Percentiles rank a stretch among this genome's conserved stretches.
Evolutionary conservation across 2,329 filamentous ascomycete genomes (phyloP).

Genomic region (Chaetomium olivaceum): DNA sequence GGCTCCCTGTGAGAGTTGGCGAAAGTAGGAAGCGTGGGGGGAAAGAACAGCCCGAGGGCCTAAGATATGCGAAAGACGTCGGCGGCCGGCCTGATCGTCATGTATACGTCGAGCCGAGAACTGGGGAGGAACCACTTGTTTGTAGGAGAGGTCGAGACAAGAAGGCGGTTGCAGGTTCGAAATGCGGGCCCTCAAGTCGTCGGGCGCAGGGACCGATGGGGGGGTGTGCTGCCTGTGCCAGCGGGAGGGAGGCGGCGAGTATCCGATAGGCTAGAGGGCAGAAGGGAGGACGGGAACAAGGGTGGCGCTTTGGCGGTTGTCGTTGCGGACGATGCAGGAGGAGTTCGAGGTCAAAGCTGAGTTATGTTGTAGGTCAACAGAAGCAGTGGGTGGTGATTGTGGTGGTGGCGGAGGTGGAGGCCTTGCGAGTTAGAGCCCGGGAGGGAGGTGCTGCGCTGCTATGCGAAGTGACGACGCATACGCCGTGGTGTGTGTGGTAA

Average conservation of each 20-base stretch:
- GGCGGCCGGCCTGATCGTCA: conserved; percentile 35
- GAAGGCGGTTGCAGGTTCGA: conserved; percentile 9
- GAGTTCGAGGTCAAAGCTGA: conserved; percentile 5
- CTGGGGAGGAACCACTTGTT: conserved; percentile 13
- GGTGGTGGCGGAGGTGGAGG: not conserved
- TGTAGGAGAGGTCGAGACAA: conserved; percentile 24
- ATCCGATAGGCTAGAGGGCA: conserved; percentile 31
- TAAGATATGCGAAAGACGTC: conserved; percentile 35
- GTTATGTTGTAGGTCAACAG: not conserved
- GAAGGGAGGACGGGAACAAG: conserved; percentile 7
- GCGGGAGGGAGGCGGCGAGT: conserved; percentile 30
- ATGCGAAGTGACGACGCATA: conserved; percentile 4
- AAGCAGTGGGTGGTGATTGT: no score
- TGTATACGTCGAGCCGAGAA: conserved; percentile 34
- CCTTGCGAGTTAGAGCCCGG: not conserved
- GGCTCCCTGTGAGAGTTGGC: conserved; percentile 34
- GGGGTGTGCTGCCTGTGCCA: conserved; percentile 28
- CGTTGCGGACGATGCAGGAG: conserved; percentile 3
- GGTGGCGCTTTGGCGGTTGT: conserved; percentile 11
- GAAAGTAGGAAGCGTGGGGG: conserved; percentile 33
- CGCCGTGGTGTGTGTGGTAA: not conserved
- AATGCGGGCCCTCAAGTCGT: conserved; percentile 9
- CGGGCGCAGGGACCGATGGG: conserved; percentile 10
- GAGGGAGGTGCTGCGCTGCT: not conserved
- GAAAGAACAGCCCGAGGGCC: conserved; percentile 36